Evolutionary conservation across 2,329 filamentous ascomycete species (phyloP), one percentile per base, ranked within the genome.

Genomic region (Coniella lustricola): DNA sequence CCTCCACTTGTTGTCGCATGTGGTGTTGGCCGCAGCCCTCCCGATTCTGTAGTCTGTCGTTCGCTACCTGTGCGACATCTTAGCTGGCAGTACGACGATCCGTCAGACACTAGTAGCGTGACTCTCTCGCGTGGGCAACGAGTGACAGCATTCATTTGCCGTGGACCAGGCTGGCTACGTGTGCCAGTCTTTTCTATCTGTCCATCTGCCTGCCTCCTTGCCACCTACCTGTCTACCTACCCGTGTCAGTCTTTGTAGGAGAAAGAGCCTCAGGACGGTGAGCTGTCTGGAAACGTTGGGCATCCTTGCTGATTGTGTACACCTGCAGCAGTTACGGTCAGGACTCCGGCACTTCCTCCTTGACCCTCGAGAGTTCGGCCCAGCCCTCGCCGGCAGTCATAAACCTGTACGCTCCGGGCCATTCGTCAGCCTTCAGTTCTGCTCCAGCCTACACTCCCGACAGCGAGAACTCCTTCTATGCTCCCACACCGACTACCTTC

Each of bases 321-420:
- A 34, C 44, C 25, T 29, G 25, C 51, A 57, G 54, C 63, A 80
- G 77, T 71, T 79, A 77, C 66, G 72, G 67, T 60, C 74, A 77
- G 61, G 75, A 78, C 59, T 66, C 73, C 59, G 71, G 65, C 62
- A 69, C 69, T 54, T 70, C 75, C 55, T 67, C 75, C 58, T 67
- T 79, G 57, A 71, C 73, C 56, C 70, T 79, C 65, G 76, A 79
- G 62, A 72, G 62, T 54, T 63, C 74, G 54, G 60, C 71, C 48
- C 74, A 77, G 60, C 68, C 73, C 54, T 66, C 74, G 48, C 67
- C 72, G 51, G 40, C 51, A 42, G 68, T 76, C 58, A 62, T 79
- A 61, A 71, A 65, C 59, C 63, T 78, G 54, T 79, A 77, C 62
- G 70, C 73, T 60, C 69, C 63, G 35, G 57, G 59, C 32, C 62